Base-by-base conservation (phyloP, 2,329 filamentous ascomycete species). In the Aureobasidium leucospermi region DNA sequence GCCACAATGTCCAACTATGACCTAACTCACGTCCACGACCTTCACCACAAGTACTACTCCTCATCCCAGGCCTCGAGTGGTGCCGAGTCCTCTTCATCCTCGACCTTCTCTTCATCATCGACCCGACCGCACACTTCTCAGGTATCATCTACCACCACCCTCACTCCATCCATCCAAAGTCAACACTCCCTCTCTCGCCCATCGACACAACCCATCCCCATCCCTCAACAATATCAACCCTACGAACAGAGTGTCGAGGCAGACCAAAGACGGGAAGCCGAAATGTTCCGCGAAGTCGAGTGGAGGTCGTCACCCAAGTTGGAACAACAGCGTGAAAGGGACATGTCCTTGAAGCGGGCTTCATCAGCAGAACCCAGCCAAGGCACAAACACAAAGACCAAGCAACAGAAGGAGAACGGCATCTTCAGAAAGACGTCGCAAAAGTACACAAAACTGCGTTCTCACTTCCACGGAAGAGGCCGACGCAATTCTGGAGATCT, bases 401-500 rank as follows among this genome's bases (percentile, higher is more conserved):
- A 60, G 58, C 47, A 59, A 36, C 60, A 59, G 31, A 63, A 63
- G 48, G 62, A 63, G 53, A 58, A 58, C 31, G 60, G 60, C 34
- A 62, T 63, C 48, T 61, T 63, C 43, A 61, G 62, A 49, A 59
- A 59, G 52, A 60, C 60, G 4, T 63, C 62, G 39, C 60, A 60
- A 23, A 61, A 58, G 49, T 61, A 60, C 56, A 58, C 39, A 48
- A 61, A 55, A 9, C 48, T 63, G 19, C 58, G 48, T 28, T 38
- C 46, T 15, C 48, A 45, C 28, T 13, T 59, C 3, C 47, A 39
- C 36, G 58, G 58, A 43, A 59, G 41, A 32, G 29, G 23, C 15
- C 47, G 58, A 36, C 58, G 58, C 43, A 60, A 51, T 31, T 39
- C 49, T 42, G 60, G 58, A 38, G 62, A 63, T 23, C 42, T 58